These are phyloP conservation scores for Pseudocercospora crystallina DNA, from an alignment of 2,329 filamentous ascomycete species.

Conservation along the genomic window DNA sequence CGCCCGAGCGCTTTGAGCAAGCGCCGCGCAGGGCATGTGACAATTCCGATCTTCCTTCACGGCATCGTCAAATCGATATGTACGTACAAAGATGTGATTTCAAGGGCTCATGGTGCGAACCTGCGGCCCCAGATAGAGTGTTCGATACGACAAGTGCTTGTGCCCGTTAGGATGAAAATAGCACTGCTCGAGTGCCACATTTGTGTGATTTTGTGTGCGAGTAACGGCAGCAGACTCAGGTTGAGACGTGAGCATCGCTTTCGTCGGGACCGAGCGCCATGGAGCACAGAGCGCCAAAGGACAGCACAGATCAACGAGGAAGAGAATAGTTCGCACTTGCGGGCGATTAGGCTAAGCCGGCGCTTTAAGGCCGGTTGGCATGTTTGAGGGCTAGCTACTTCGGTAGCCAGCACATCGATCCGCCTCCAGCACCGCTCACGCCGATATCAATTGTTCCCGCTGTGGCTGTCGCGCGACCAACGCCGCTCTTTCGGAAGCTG, in stretches of 20 bases:
- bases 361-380: no score
- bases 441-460: slow-evolving; percentile 13
- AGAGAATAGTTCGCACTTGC: no score
- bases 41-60: slow-evolving; percentile 11
- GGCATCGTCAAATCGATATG: slow-evolving; percentile 1
- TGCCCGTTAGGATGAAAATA: no score
- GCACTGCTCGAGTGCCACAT: no score
- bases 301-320: no score
- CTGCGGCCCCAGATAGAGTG: no score
- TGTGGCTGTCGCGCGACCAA: slow-evolving; percentile 20
- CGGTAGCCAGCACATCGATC: slow-evolving; percentile 3
- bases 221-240: background rate
- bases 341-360: no score
- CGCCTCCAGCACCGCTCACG: slow-evolving; percentile 5
- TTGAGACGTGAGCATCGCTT: no score
- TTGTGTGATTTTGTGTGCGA: background rate
- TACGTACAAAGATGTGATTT: background rate
- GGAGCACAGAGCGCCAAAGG: background rate
- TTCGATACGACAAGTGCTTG: no score
- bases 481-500: slow-evolving; percentile 14
- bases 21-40: slow-evolving; percentile 18
- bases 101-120: no score
- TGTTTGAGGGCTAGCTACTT: slow-evolving; percentile 6
- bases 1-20: slow-evolving; percentile 16
- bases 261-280: background rate